Evolutionary conservation across 2,329 filamentous ascomycete genomes (phyloP), one percentile per base, ranked within the genome.

Genomic region (Botrytis galanthina): DNA sequence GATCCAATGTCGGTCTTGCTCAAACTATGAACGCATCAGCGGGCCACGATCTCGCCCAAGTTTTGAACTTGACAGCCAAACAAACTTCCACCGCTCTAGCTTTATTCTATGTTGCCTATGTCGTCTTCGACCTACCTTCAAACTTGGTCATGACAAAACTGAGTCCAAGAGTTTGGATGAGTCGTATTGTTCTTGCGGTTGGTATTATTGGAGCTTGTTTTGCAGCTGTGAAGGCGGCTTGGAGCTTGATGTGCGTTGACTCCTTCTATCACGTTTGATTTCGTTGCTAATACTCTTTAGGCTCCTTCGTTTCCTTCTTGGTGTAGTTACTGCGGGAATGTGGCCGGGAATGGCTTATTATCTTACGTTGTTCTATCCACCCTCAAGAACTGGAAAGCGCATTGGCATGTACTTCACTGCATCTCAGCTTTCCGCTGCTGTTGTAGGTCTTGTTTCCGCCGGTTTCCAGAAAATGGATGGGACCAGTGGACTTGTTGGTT

Each of bases 291-390:
- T 35, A 3, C 29, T 10, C 14, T 8, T 4, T 62, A 88, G 88
- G 77, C 85, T 97, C n/a, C 87, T 97, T 42, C 91, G 94, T 12
- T 91, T 97, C 73, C 86, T 97, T 18, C 88, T 97, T 10, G 94
- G 94, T 66, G 87, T 96, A 22, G 94, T 97, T 37, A 95, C 95
- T 80, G 94, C 94, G 1, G 94, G 94, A 64, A 94, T 97, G 91
- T 97, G 94, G 94, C 94, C 94, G 0, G 94, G 94, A 68, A 97
- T 97, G 94, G 90, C 93, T 16, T 96, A 96, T 82, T 97, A 97
- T 80, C 86, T 97, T 64, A 97, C 94, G 0, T 86, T 97, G 12
- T 97, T 97, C 85, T 97, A 97, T 80, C 94, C 94, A 10, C 94
- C 94, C 0, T 93, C 92, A 9, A 88, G 93, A 20, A 96, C 92